Base-by-base conservation (phyloP, 441 rosid genomes). In the Sinapis alba region DNA sequence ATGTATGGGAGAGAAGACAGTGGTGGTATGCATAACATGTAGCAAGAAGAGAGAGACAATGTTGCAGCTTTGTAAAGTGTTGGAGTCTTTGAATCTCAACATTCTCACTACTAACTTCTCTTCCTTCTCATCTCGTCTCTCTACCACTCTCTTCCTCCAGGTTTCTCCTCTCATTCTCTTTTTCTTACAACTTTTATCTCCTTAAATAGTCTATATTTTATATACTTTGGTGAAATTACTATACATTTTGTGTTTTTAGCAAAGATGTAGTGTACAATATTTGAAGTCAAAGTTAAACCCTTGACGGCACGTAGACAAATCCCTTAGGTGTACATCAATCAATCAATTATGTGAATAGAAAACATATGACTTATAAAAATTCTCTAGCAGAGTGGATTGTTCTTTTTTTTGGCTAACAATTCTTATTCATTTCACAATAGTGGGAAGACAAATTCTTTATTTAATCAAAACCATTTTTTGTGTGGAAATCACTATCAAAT, bases 41-140 rank as follows among this genome's bases (percentile, higher is more conserved):
- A 86, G 88, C 57, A 89, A 88, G 70, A 88, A 85, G 45, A 84
- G 85, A 69, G 99, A 91, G 26, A 92, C 99, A 32, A 92, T 95
- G 96, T 89, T 91, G 21, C 89, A 83, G 71, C 87, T 95, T 3
- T 91, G 97, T 24, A 87, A 88, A 62, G 86, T 88, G 57, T 95
- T 95, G 60, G 99, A 95, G 85, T 82, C 96, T 64, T 77, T 92
- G 75, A 87, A 90, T 81, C 87, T 92, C 72, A 92, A 91, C 74
- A 86, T 91, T 21, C 81, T 89, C 36, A 87, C 98, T 0, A 89
- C 95, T 0, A 90, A 85, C 69, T 88, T 91, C 72, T 82, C 90
- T 4, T 80, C 92, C 8, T 84, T 92, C 70, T 84, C 98, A 0
- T 94, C 92, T 10, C 79, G 82, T 72, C 94, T 95, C 21, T 79